Evolutionary conservation across 2,329 filamentous ascomycete genomes (phyloP).

Genomic region (Colletotrichum sp.): DNA sequence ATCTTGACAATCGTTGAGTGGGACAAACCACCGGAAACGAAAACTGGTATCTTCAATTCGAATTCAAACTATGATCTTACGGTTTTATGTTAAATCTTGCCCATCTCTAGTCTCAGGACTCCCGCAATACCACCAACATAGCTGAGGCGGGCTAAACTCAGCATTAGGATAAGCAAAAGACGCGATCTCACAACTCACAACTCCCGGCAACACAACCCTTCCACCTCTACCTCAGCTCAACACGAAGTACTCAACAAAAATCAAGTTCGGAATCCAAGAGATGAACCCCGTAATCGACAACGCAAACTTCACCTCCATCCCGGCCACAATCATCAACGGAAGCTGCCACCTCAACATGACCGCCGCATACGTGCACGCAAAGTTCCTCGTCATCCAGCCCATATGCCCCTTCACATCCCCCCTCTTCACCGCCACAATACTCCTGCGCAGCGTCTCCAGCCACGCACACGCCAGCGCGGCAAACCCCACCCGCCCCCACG

Average conservation of each 20-base stretch:
- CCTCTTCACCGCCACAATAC: neutral
- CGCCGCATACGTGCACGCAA: neutral
- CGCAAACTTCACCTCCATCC: neutral
- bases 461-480: neutral
- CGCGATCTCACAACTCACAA: neutral
- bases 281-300: neutral
- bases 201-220: neutral
- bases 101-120: neutral
- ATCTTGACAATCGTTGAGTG: neutral
- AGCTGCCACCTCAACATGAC: neutral
- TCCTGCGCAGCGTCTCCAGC: neutral
- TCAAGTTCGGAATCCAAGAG: neutral
- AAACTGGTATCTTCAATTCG: neutral
- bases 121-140: neutral
- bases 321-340: neutral
- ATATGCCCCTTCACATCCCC: neutral
- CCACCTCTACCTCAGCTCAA: neutral
- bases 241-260: neutral
- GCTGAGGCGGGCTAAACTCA: neutral
- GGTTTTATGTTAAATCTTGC: rapidly evolving
- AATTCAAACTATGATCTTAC: neutral
- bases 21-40: neutral
- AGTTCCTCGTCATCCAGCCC: neutral
- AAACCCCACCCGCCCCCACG: neutral
- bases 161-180: neutral